These are phyloP conservation scores for Celoporthe dispersa DNA, from an alignment of 2,329 filamentous ascomycete species.

Conservation along the genomic window DNA sequence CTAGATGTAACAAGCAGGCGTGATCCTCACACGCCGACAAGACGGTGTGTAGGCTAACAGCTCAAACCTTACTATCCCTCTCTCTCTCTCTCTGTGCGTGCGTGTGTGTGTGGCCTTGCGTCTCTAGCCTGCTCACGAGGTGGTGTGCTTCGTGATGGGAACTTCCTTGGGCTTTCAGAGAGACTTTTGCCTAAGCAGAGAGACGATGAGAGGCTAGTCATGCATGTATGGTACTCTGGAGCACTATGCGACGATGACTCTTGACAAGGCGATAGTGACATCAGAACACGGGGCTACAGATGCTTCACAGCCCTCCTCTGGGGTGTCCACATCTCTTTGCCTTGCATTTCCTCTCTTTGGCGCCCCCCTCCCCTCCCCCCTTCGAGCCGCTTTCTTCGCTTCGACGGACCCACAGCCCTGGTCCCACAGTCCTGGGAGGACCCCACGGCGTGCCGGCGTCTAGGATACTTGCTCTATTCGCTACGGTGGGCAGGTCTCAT, in stretches of 20 bases:
- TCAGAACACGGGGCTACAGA: not conserved
- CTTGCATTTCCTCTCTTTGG: not conserved
- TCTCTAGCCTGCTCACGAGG: not conserved
- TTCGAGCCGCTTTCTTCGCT: slow-evolving; percentile 7
- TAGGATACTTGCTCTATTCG: not conserved
- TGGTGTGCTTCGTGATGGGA: not conserved
- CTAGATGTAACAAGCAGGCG: too few relatives aligned
- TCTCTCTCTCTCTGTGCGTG: not conserved
- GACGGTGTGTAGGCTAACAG: not conserved
- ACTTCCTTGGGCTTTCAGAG: not conserved
- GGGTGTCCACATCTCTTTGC: not conserved
- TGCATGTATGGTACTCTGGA: not conserved
- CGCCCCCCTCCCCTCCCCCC: not conserved
- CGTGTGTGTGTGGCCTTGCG: not conserved
- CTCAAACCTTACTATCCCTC: not conserved
- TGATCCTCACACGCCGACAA: too few relatives aligned
- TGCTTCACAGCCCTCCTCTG: not conserved
- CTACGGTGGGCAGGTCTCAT: not conserved
- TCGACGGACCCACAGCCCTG: not conserved
- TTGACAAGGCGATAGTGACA: not conserved
- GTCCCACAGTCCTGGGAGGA: slow-evolving; percentile 7
- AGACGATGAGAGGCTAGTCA: not conserved
- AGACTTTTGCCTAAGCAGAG: not conserved
- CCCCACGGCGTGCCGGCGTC: slow-evolving; percentile 4
- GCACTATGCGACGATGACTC: not conserved